Evolutionary conservation across 2,329 filamentous ascomycete species (phyloP).

Genomic region (Plenodomus tracheiphilus): DNA sequence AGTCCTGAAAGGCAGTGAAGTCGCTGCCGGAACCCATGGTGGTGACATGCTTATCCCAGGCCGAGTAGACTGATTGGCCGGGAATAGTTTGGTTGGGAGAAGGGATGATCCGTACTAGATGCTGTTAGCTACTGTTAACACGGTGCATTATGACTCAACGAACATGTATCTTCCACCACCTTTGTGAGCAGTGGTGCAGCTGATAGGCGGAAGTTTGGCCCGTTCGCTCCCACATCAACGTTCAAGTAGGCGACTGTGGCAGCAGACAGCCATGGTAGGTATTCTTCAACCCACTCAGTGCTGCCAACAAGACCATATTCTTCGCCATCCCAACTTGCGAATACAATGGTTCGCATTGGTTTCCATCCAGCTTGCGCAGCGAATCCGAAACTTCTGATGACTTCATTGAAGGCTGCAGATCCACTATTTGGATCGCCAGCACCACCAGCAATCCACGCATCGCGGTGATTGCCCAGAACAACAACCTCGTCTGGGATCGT

Average conservation of each 20-base stretch:
- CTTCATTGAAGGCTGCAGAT: constrained; percentile 77
- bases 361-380: constrained; percentile 77
- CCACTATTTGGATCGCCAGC: constrained; percentile 83
- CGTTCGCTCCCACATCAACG: constrained; percentile 74
- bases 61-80: constrained; percentile 71
- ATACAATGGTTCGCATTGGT: constrained; percentile 86
- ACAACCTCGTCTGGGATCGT: constrained; percentile 83
- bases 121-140: constrained; percentile 12
- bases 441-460: constrained; percentile 87
- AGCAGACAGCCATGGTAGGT: constrained; percentile 75
- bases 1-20: constrained; percentile 59
- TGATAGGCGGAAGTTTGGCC: constrained; percentile 64
- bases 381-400: constrained; percentile 73
- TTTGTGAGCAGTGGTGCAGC: constrained; percentile 78
- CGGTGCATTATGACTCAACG: constrained; percentile 3
- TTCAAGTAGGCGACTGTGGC: constrained; percentile 83
- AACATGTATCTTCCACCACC: constrained; percentile 67
- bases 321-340: constrained; percentile 70
- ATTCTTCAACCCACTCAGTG: constrained; percentile 93
- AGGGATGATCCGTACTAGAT: constrained; percentile 32
- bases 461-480: constrained; percentile 87
- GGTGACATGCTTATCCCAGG: constrained; percentile 59
- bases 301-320: constrained; percentile 86
- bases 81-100: constrained; percentile 70
- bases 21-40: constrained; percentile 59